Conservation (phyloP, 2,329 filamentous ascomycete genomes). For the Fusarium fujikuroi region DNA sequence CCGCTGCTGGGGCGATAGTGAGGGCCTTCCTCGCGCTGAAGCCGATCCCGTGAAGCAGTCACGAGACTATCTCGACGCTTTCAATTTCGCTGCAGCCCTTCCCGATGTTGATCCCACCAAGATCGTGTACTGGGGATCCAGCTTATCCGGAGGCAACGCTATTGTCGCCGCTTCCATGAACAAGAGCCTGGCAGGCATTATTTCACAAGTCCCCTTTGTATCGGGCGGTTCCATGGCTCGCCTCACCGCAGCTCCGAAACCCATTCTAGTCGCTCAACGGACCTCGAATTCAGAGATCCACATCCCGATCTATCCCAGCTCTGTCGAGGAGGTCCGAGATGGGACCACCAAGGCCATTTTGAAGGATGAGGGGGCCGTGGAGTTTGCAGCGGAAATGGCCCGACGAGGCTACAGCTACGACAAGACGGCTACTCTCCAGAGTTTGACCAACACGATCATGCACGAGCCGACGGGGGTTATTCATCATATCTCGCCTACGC, state of each 20-base stretch:
- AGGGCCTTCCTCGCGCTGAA: background rate
- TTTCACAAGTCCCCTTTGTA: background rate
- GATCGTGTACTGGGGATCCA: background rate
- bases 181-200: background rate
- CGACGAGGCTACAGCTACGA: background rate
- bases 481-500: background rate
- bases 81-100: background rate
- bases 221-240: background rate
- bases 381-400: background rate
- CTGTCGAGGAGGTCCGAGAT: background rate
- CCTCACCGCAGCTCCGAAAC: background rate
- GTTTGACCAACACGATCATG: background rate
- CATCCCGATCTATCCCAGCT: background rate
- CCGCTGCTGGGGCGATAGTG: background rate
- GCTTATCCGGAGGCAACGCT: background rate
- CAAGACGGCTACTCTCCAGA: background rate
- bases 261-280: fast-evolving
- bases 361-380: background rate
- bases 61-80: background rate
- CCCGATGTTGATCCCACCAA: background rate
- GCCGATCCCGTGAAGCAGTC: background rate
- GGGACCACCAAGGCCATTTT: background rate
- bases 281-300: fast-evolving
- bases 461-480: fast-evolving
- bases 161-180: background rate